Evolutionary conservation across 257 asterid species (phyloP).

Genomic region (Echium plantagineum): DNA sequence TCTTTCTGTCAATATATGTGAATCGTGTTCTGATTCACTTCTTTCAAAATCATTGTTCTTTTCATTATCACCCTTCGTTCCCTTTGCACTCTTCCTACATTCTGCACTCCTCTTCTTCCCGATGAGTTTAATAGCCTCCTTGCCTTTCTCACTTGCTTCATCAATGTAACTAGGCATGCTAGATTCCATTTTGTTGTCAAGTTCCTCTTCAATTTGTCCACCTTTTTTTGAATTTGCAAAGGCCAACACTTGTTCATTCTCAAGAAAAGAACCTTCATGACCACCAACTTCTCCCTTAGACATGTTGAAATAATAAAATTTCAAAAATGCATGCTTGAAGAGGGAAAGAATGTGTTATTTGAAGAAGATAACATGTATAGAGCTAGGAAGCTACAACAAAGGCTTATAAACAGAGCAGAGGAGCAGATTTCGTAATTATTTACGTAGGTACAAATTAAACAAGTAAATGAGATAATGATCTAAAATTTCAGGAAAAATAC

Average conservation of each 20-base stretch:
- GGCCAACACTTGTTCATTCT: constrained; percentile 23
- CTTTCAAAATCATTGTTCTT: constrained; percentile 3
- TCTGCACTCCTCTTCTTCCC: not conserved
- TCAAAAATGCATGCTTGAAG: not conserved
- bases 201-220: constrained; percentile 11
- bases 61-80: not conserved
- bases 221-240: constrained; percentile 19
- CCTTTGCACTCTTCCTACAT: constrained; percentile 5
- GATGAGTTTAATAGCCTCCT: not conserved
- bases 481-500: constrained; percentile 15
- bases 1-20: constrained; percentile 73
- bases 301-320: not conserved
- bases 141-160: constrained; percentile 15
- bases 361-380: too few relatives aligned
- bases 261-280: constrained; percentile 22
- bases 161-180: constrained; percentile 5
- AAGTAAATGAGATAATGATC: too few relatives aligned
- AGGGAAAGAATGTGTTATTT: not conserved
- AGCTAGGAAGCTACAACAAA: not conserved
- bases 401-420: not conserved
- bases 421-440: too few relatives aligned
- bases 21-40: constrained; percentile 44
- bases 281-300: constrained; percentile 11
- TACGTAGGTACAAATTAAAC: not conserved
- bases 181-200: constrained; percentile 7